A percentile compares a stretch with the other conserved stretches of the same genome.
Evolutionary conservation across 148 eudicot genomes (phyloP).

Genomic region (Rhododendron ovatum): DNA sequence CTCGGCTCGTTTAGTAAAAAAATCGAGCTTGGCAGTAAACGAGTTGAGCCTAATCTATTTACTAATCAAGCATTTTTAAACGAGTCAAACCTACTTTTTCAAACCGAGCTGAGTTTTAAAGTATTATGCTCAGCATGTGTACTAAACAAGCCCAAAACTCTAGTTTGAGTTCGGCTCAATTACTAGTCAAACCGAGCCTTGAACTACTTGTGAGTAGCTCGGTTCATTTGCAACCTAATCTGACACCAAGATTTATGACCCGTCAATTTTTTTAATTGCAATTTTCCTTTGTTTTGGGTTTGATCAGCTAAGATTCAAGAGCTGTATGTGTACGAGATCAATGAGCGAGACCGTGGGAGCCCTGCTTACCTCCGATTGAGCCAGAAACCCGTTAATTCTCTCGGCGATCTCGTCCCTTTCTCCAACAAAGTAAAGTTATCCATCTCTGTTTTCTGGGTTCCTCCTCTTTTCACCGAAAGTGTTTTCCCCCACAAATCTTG

Average conservation of each 20-base stretch:
- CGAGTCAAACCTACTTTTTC: too few relatives aligned
- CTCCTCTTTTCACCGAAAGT: neutral
- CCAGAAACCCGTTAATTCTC: constrained; percentile 43
- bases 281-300: neutral
- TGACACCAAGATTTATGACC: neutral
- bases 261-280: neutral
- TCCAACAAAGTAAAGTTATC: constrained; percentile 42
- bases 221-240: too few relatives aligned
- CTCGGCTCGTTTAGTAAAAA: too few relatives aligned
- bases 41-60: too few relatives aligned
- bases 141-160: rapidly evolving
- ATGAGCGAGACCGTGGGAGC: constrained; percentile 71
- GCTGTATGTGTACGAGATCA: constrained; percentile 59
- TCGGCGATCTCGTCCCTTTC: constrained; percentile 74
- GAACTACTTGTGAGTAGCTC: too few relatives aligned
- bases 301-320: constrained; percentile 50
- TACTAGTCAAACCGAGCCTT: too few relatives aligned
- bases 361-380: constrained; percentile 56
- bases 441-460: neutral
- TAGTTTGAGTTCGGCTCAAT: too few relatives aligned
- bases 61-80: too few relatives aligned
- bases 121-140: too few relatives aligned
- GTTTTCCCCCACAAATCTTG: neutral
- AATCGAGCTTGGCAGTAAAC: too few relatives aligned
- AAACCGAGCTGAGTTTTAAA: too few relatives aligned